Conservation (phyloP, 257 asterid genomes). For the Euphrasia confusa region DNA sequence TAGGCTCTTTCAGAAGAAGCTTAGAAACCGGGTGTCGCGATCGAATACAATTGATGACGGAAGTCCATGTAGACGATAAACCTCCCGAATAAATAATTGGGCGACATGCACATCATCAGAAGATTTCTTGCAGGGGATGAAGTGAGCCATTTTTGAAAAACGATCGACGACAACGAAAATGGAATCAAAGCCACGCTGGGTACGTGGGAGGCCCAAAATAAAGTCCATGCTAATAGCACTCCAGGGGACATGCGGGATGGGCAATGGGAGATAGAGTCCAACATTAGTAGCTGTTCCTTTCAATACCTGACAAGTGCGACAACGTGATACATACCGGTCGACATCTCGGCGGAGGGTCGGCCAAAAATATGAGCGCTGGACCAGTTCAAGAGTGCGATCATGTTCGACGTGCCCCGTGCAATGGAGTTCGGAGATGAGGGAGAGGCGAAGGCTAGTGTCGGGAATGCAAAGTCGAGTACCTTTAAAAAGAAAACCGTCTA, state of each 20-base stretch:
- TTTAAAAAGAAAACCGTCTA: no score
- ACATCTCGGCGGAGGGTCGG: background rate
- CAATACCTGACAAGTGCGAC: background rate
- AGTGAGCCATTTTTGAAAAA: background rate
- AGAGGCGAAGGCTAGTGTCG: no score
- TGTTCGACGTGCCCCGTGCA: background rate
- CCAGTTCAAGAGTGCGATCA: background rate
- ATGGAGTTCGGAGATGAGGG: background rate
- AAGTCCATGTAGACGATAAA: no score
- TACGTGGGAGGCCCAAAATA: background rate
- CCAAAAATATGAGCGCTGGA: background rate
- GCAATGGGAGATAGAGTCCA: background rate
- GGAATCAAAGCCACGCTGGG: background rate
- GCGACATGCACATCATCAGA: no score
- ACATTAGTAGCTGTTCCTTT: background rate
- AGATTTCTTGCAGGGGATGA: background rate
- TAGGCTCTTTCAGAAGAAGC: no score
- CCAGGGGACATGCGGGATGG: background rate
- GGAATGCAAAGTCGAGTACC: no score
- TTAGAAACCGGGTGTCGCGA: no score
- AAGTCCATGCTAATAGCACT: background rate
- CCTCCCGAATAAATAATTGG: no score
- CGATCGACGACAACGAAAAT: background rate
- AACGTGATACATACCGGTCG: background rate
- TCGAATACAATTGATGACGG: no score